Conservation (phyloP, 345 rosid genomes). For the Clausena lansium region DNA sequence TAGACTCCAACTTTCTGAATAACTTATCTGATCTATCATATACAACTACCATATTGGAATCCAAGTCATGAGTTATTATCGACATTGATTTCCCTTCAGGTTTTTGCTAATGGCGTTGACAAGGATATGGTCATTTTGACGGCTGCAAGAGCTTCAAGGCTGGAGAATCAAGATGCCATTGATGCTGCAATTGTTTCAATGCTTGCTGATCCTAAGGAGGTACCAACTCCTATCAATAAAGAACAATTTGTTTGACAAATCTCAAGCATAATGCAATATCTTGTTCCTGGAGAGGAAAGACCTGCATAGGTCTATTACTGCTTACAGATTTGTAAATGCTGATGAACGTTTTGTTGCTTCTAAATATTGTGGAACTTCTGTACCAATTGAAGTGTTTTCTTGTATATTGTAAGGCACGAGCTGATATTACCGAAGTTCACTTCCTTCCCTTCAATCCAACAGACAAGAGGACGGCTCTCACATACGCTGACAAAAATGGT, state of each 20-base stretch:
- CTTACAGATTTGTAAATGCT: neutral
- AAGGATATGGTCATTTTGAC: conserved; percentile 71
- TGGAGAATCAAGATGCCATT: conserved; percentile 95
- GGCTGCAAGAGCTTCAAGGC: conserved; percentile 93
- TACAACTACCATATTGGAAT: neutral
- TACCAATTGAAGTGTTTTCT: neutral
- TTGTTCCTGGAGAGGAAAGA: neutral
- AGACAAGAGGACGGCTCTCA: conserved; percentile 87
- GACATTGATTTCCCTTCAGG: conserved; percentile 33
- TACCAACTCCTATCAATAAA: conserved; percentile 16
- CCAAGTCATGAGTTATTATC: neutral
- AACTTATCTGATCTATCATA: neutral
- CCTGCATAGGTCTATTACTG: neutral
- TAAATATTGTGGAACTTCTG: neutral
- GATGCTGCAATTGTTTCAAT: conserved; percentile 81
- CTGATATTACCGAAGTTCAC: conserved; percentile 82
- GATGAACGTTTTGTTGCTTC: neutral
- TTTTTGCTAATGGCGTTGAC: conserved; percentile 57
- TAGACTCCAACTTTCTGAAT: neutral
- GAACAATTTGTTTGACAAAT: neutral
- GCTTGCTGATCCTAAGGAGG: conserved; percentile 92
- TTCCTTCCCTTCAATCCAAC: conserved; percentile 97
- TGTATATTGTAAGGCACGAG: conserved; percentile 57
- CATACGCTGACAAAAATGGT: conserved; percentile 63
- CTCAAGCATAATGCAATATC: neutral